These are phyloP conservation scores for Didymella lethalis DNA, from an alignment of 2,329 filamentous ascomycete species.

Conservation along the genomic window DNA sequence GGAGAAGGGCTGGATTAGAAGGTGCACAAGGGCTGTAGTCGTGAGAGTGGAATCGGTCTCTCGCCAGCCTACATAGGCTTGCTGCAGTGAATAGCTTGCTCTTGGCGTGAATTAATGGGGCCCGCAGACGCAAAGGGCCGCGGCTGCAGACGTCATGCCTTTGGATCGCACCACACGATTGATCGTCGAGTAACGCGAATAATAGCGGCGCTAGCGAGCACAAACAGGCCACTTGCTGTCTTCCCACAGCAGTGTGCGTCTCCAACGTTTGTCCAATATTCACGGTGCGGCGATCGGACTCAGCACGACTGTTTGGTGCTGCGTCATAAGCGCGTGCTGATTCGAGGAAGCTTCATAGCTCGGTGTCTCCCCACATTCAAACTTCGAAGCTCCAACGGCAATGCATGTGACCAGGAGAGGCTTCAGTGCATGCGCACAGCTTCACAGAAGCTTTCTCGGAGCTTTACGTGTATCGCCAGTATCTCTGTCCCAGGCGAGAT, in stretches of 20 bases:
- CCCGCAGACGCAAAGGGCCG: conserved; percentile 7
- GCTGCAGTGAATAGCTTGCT: conserved; percentile 16
- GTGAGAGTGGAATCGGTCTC: conserved; percentile 7
- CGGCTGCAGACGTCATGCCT: conserved; percentile 17
- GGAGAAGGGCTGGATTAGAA: neutral
- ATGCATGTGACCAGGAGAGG: conserved; percentile 27
- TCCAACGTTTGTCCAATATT: neutral
- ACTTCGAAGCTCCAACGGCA: conserved; percentile 28
- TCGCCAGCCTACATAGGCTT: conserved; percentile 15
- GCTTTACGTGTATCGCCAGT: conserved; percentile 18
- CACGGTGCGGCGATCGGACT: conserved; percentile 12
- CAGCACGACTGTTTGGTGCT: conserved; percentile 5
- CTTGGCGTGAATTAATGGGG: conserved; percentile 18
- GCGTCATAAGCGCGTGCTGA: conserved; percentile 14
- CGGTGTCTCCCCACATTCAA: conserved; percentile 23
- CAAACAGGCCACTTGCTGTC: conserved; percentile 1
- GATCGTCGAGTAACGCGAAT: conserved; percentile 2
- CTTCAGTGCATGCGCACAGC: conserved; percentile 18
- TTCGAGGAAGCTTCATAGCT: conserved; percentile 23
- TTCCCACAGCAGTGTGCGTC: neutral
- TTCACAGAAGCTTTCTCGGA: conserved; percentile 9
- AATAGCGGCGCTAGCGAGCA: conserved; percentile 2
- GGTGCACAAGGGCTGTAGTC: conserved; percentile 16
- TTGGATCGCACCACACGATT: conserved; percentile 11
- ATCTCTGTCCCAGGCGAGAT: conserved; percentile 12